Conservation (phyloP, 306 rosid genomes). For the Inga leiocalycina region DNA sequence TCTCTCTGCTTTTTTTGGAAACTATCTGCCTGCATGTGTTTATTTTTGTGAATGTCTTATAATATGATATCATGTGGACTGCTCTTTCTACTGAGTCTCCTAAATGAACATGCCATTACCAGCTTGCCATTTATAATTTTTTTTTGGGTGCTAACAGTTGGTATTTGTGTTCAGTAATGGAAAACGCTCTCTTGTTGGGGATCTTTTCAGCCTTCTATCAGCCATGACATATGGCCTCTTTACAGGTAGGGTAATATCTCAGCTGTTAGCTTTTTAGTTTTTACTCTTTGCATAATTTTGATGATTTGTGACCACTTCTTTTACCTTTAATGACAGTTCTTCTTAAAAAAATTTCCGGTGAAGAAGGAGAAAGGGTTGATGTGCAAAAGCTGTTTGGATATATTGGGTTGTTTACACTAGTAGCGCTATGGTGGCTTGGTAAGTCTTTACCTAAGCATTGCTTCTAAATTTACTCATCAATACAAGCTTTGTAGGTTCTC, state of each 20-base stretch:
- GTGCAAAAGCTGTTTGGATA: conserved; percentile 98
- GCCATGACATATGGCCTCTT: conserved; percentile 90
- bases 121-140: conserved; percentile 42
- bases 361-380: conserved; percentile 88
- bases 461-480: conserved; percentile 25
- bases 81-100: not conserved
- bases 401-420: conserved; percentile 87
- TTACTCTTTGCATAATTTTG: conserved; percentile 14
- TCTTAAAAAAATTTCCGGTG: conserved; percentile 82
- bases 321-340: conserved; percentile 62
- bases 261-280: not conserved
- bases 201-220: conserved; percentile 91
- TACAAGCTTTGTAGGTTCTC: conserved; percentile 4
- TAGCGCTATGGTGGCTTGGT: conserved; percentile 95
- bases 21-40: conserved; percentile 4
- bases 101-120: conserved; percentile 24
- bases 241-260: conserved; percentile 63
- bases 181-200: conserved; percentile 77
- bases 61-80: not conserved
- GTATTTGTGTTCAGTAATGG: conserved; percentile 73
- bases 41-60: conserved; percentile 8
- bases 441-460: conserved; percentile 35
- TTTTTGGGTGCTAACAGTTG: conserved; percentile 52
- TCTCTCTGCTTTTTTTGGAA: not conserved
- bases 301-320: conserved; percentile 20